phyloP scores from a whole-genome alignment of 1,139 yeast genomes.

The Zygosaccharomyces pseudobailii region DNA sequence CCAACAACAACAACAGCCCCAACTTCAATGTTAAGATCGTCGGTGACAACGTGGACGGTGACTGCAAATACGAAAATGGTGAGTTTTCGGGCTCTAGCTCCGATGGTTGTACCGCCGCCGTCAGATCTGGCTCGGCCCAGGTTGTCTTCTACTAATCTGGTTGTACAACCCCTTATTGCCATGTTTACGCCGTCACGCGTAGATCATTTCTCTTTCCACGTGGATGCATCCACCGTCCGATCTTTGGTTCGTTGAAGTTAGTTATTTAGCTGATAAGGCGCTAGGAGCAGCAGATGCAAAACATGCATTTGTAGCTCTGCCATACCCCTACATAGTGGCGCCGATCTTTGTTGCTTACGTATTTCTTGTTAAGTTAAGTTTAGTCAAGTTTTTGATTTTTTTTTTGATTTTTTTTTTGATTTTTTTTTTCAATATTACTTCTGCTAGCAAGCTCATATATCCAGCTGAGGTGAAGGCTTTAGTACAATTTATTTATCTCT shows the following conservation, averaged over 20 bases:
- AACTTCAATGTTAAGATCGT: constrained; percentile 86
- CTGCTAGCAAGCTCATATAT: no score
- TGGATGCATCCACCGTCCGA: constrained; percentile 2
- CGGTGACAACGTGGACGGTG: constrained; percentile 64
- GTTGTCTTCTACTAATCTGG: constrained; percentile 35
- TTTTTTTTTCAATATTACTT: no score
- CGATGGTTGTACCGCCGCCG: constrained; percentile 93
- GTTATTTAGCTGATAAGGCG: background rate
- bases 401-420: no score
- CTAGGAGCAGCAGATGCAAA: background rate
- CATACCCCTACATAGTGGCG: background rate
- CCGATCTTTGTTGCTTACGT: background rate
- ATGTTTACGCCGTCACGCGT: background rate
- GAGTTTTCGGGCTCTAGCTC: constrained; percentile 59
- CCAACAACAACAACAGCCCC: constrained; percentile 72
- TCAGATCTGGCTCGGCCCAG: constrained; percentile 70
- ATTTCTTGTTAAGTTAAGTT: background rate
- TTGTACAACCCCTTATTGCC: background rate
- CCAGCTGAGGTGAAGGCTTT: no score
- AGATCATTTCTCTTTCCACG: background rate
- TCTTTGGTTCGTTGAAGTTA: constrained; percentile 11
- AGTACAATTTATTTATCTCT: background rate
- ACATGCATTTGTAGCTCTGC: background rate
- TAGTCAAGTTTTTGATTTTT: background rate
- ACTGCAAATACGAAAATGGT: constrained; percentile 79